A percentile compares a stretch with the other conserved stretches of the same genome.
These are phyloP conservation scores for Ophiostoma piceae DNA, from an alignment of 2,329 filamentous ascomycete species.

Conservation along the genomic window DNA sequence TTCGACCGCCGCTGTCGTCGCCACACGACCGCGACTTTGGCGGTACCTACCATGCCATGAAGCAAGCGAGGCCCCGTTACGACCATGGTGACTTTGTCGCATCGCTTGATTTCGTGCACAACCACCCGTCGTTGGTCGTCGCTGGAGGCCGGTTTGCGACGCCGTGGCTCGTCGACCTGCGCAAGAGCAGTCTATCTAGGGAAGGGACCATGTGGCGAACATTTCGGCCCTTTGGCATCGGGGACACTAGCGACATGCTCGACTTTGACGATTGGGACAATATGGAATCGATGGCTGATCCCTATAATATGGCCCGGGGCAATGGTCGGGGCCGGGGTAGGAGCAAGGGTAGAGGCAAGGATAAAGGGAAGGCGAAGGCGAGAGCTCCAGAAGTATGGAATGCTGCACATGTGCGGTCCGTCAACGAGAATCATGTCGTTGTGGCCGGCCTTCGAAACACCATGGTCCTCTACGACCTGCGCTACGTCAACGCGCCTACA, in stretches of 20 bases:
- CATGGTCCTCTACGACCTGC: constrained; percentile 54
- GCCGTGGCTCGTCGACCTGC: constrained; percentile 45
- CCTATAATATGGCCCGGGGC: too few species aligned
- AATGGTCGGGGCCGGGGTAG: not conserved
- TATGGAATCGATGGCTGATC: too few species aligned
- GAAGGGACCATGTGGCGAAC: constrained; percentile 3
- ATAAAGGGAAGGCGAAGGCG: not conserved
- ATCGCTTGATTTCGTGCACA: constrained; percentile 25
- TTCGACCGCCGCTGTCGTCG: not conserved
- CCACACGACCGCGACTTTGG: not conserved
- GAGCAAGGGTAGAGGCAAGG: not conserved
- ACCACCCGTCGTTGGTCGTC: constrained; percentile 42
- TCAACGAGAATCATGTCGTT: constrained; percentile 48
- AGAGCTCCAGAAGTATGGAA: not conserved
- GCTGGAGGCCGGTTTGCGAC: constrained; percentile 46
- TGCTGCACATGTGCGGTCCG: constrained; percentile 44
- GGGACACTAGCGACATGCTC: not conserved
- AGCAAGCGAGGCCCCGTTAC: not conserved
- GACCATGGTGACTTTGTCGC: not conserved
- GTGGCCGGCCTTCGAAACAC: constrained; percentile 46
- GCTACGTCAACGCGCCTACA: constrained; percentile 35
- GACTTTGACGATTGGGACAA: not conserved
- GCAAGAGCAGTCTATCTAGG: constrained; percentile 30
- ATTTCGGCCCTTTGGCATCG: constrained; percentile 17
- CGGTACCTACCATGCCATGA: not conserved